A percentile compares a stretch with the other conserved stretches of the same genome.
Evolutionary conservation across 2,329 filamentous ascomycete genomes (phyloP).

Genomic region (Harringtonia lauricola): DNA sequence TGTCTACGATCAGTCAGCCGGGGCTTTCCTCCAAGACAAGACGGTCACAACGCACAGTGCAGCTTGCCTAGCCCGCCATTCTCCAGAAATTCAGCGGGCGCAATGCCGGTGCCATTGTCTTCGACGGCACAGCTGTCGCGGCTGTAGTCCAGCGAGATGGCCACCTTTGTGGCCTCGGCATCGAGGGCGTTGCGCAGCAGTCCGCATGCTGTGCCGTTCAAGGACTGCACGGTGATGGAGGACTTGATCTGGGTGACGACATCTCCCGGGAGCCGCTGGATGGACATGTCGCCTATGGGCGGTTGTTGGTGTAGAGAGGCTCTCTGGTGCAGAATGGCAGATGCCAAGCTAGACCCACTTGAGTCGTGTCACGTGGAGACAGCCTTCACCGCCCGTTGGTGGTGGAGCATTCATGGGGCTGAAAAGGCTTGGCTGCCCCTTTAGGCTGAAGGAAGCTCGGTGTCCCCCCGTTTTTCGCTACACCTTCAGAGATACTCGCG

Average conservation of each 20-base stretch:
- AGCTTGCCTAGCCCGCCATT: conserved; percentile 61
- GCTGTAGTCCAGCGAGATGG: conserved; percentile 60
- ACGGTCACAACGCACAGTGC: conserved; percentile 46
- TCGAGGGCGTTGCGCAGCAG: conserved; percentile 80
- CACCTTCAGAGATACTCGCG: too few species aligned
- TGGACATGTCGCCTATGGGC: conserved; percentile 38
- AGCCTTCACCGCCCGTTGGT: too few species aligned
- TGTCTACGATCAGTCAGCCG: conserved; percentile 44
- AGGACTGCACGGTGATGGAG: conserved; percentile 64
- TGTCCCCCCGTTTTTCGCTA: too few species aligned
- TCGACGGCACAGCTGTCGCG: conserved; percentile 70
- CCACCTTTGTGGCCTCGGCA: conserved; percentile 57
- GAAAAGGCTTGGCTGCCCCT: too few species aligned
- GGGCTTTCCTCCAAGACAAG: too few species aligned
- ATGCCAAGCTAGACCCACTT: too few species aligned
- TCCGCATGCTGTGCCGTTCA: conserved; percentile 60
- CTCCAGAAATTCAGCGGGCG: conserved; percentile 58
- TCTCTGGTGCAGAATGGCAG: too few species aligned
- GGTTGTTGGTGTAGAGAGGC: background rate
- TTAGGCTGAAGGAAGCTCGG: too few species aligned
- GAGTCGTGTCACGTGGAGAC: too few species aligned
- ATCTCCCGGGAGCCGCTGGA: conserved; percentile 57
- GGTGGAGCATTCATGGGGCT: too few species aligned
- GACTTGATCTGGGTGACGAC: conserved; percentile 75
- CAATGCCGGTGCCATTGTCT: conserved; percentile 75